Conservation (phyloP, 768 basidiomycete genomes). For the Cystofilobasidium ferigula region DNA sequence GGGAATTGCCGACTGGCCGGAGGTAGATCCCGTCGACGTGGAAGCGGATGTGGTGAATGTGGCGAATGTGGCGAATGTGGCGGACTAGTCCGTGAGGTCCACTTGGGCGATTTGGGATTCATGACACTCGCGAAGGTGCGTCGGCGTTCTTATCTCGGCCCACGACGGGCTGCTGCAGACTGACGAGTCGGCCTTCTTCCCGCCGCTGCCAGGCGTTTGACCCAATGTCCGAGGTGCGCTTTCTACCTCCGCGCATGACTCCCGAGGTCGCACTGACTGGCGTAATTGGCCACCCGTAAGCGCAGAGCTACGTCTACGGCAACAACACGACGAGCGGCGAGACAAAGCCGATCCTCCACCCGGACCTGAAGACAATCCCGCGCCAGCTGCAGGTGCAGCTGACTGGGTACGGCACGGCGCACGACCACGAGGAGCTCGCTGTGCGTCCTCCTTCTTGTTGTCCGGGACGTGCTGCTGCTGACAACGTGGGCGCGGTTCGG, state of each 20-base stretch:
- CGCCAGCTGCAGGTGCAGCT: constrained; percentile 77
- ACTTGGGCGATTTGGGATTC: too few relatives aligned
- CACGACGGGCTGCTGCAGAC: neutral
- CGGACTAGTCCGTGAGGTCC: too few relatives aligned
- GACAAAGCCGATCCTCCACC: constrained; percentile 70
- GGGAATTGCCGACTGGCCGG: too few relatives aligned
- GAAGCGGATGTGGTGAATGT: too few relatives aligned
- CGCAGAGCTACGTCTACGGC: constrained; percentile 67
- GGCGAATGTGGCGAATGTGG: too few relatives aligned
- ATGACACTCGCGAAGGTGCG: constrained; percentile 73
- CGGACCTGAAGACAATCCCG: constrained; percentile 82
- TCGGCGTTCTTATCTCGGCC: neutral
- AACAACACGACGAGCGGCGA: constrained; percentile 71
- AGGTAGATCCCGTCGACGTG: too few relatives aligned
- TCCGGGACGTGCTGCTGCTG: neutral
- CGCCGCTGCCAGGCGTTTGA: constrained; percentile 60
- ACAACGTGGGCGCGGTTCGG: neutral
- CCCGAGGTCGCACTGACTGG: neutral
- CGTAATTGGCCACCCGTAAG: neutral
- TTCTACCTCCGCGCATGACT: neutral
- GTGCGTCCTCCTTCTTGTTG: constrained; percentile 36
- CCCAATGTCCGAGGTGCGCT: constrained; percentile 39
- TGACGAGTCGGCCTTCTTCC: neutral
- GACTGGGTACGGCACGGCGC: constrained; percentile 74
- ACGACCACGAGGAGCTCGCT: constrained; percentile 67